Evolutionary conservation across 1,139 yeast species (phyloP), one percentile per base, ranked within the genome.

Genomic region (Zhuliangozyma parablackwelliae): DNA sequence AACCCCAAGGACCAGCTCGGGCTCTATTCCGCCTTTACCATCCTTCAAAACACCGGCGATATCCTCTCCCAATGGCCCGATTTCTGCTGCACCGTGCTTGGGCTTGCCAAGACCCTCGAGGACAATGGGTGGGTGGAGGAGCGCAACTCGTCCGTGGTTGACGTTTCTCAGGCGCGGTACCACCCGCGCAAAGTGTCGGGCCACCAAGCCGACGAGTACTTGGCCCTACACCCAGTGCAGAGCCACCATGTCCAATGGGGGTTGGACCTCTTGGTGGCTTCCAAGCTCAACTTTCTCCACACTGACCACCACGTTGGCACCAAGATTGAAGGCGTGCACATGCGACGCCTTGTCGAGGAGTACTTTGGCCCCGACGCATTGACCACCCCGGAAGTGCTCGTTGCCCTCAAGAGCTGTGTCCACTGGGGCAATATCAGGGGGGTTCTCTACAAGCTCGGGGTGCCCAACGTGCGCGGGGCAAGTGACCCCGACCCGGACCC

Each of bases 371-470:
- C 53, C 6, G 70, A 61, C 2, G 69, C 74, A 0, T 46, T 73
- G 25, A 53, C 52, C 13, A 65, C 72, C 32, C 60, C 60, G 1
- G 72, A 69, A 33, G 72, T 75, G 12, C 63, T 72, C 40, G 61
- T 69, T 29, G 77, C 80, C 0, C 56, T 76, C 31, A 69, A 75
- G 44, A 72, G 78, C 32, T 75, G 75, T 45, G 75, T 72, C 13
- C 80, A 76, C 51, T 76, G 81, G 81, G 77, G 77, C 13, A 70
- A 73, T 35, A 74, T 72, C 35, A 65, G 67, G 42, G 78, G 80
- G 5, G 56, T 75, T 8, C 54, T 76, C 32, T 61, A 65, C 45
- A 65, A 63, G 42, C 50, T 75, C 34, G 68, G 63, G 2, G 61
- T 75, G 2, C 75, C 75, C 10, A 60, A 68, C 35, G 48, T 75